Percentiles rank a stretch among this genome's conserved stretches.
phyloP scores from a whole-genome alignment of 2,329 filamentous ascomycete species.

The Colletotrichum gloeosporioides region DNA sequence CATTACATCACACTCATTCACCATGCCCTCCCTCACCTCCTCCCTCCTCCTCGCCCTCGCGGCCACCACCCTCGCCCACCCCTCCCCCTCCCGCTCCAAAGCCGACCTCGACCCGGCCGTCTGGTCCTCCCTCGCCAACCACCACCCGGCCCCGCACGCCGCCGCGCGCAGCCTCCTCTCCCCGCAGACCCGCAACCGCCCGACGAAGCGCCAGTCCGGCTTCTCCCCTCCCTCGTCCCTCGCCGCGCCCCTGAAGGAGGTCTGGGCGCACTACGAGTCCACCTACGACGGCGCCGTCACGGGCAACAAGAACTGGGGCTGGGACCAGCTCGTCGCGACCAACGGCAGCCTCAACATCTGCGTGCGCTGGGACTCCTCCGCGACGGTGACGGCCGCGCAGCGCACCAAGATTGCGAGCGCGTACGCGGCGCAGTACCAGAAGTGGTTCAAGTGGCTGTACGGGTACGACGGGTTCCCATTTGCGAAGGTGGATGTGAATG shows the following conservation, averaged over 20 bases:
- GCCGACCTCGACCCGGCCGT: background rate
- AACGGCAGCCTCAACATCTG: constrained; percentile 40
- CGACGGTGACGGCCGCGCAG: constrained; percentile 39
- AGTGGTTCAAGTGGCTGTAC: constrained; percentile 48
- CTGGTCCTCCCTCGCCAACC: background rate
- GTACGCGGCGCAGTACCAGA: constrained; percentile 38
- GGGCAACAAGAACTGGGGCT: constrained; percentile 36
- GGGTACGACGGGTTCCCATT: constrained; percentile 50
- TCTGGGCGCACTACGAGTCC: constrained; percentile 33
- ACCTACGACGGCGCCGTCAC: constrained; percentile 28
- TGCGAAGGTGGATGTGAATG: constrained; percentile 39
- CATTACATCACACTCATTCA: background rate
- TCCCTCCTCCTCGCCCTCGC: constrained; percentile 26
- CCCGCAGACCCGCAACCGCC: constrained; percentile 25
- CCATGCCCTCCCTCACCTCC: constrained; percentile 27
- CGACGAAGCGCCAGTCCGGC: constrained; percentile 29
- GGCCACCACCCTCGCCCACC: constrained; percentile 23
- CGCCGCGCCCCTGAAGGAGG: constrained; percentile 27
- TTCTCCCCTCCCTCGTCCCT: constrained; percentile 32
- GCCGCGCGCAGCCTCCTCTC: constrained; percentile 23
- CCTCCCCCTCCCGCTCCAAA: background rate
- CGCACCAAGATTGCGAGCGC: constrained; percentile 40
- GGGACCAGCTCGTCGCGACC: constrained; percentile 35
- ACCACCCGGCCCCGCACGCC: background rate
- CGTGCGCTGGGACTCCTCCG: constrained; percentile 48